These are phyloP conservation scores for Eimeria tenella DNA, from an alignment of 169 alveolate species.

Conservation along the genomic window DNA sequence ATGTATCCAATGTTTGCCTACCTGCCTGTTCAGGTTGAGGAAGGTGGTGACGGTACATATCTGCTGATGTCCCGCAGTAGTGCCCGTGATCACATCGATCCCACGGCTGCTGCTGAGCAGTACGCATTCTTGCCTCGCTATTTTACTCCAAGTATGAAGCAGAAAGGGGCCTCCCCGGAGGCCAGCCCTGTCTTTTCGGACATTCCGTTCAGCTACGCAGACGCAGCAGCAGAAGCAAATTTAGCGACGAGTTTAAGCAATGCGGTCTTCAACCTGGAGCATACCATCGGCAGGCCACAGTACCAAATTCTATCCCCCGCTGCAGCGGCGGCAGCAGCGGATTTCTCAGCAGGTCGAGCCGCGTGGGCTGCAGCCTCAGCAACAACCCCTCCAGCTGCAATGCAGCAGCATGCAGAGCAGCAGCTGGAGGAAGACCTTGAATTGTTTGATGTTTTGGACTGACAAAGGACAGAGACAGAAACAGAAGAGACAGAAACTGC, in stretches of 20 bases:
- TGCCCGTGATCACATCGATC: constrained; percentile 39
- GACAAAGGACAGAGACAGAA: background rate
- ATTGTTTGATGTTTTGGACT: constrained; percentile 1
- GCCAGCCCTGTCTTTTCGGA: too few species aligned
- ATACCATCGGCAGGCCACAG: background rate
- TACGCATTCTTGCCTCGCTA: constrained; percentile 27
- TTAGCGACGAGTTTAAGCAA: background rate
- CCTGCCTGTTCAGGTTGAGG: constrained; percentile 43
- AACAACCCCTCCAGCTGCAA: background rate
- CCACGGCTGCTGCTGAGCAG: constrained; percentile 25
- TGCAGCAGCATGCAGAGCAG: constrained; percentile 1
- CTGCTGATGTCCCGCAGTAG: constrained; percentile 69
- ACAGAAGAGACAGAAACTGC: background rate
- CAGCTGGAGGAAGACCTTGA: constrained; percentile 2
- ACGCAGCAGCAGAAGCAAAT: background rate
- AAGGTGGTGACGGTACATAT: background rate
- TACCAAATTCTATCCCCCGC: background rate
- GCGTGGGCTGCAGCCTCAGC: constrained; percentile 10
- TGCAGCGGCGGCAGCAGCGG: background rate
- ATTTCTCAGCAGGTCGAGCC: background rate
- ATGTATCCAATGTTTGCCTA: background rate
- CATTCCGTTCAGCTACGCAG: background rate
- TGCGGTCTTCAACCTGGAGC: background rate
- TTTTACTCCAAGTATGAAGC: background rate
- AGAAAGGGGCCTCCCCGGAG: background rate